Conservation (phyloP, 164 flowering plant genomes). For the Magnolia officinalis region DNA sequence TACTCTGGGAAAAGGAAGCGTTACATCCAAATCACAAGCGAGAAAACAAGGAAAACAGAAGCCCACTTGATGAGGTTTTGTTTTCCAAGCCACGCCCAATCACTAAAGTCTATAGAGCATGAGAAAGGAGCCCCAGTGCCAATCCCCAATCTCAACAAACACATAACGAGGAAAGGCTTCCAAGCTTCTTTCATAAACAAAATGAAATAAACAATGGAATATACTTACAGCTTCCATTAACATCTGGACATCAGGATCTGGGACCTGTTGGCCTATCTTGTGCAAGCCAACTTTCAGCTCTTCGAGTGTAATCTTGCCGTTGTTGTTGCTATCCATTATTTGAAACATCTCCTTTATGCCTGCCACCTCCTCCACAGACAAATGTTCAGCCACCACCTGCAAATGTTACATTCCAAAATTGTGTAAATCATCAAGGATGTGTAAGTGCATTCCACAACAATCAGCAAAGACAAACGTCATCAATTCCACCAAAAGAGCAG, state of each 20-base stretch:
- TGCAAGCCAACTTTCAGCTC: constrained; percentile 62
- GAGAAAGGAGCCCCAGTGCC: not conserved
- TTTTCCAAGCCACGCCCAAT: not conserved
- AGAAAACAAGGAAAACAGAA: too few relatives aligned
- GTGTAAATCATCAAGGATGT: not conserved
- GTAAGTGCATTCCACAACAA: not conserved
- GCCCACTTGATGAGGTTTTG: too few relatives aligned
- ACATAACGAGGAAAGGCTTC: not conserved
- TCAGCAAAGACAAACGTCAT: too few relatives aligned
- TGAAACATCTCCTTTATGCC: constrained; percentile 84
- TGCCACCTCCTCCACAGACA: constrained; percentile 89
- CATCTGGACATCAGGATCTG: constrained; percentile 74
- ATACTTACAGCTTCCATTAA: constrained; percentile 83
- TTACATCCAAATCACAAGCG: too few relatives aligned
- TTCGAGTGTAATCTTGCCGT: constrained; percentile 63
- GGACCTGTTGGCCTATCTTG: constrained; percentile 67
- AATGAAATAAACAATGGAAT: not conserved
- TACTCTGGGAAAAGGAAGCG: too few relatives aligned
- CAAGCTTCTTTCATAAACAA: not conserved
- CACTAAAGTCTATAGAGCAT: not conserved
- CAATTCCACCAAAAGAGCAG: not conserved
- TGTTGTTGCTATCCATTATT: constrained; percentile 62
- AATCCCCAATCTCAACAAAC: not conserved
- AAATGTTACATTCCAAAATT: not conserved
- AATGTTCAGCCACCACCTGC: constrained; percentile 86